These are phyloP conservation scores for Polyporus arcularius DNA, from an alignment of 768 basidiomycete genomes.

Conservation along the genomic window DNA sequence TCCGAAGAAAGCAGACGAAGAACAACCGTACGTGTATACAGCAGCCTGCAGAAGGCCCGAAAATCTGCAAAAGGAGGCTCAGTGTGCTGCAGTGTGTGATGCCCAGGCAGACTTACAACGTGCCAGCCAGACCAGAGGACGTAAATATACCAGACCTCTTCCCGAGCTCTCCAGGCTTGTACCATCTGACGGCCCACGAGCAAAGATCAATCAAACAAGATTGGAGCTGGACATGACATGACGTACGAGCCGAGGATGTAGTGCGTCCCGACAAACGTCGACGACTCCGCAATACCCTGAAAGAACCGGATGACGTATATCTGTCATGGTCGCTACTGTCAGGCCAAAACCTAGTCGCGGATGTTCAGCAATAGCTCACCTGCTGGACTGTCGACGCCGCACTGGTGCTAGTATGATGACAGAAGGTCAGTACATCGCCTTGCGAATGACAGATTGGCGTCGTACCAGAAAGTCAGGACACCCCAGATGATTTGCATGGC, in stretches of 20 bases:
- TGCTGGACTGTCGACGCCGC: slow-evolving; percentile 56
- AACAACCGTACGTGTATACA: slow-evolving; percentile 50
- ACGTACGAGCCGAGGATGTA: slow-evolving; percentile 72
- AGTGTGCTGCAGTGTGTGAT: background rate
- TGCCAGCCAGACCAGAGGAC: slow-evolving; percentile 59
- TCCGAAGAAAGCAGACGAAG: background rate
- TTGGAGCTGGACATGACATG: background rate
- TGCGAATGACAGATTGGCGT: slow-evolving; percentile 4
- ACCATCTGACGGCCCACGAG: slow-evolving; percentile 49
- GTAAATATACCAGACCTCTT: slow-evolving; percentile 75
- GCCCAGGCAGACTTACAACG: slow-evolving; percentile 45
- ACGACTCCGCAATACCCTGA: slow-evolving; percentile 72
- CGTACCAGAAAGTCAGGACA: slow-evolving; percentile 61
- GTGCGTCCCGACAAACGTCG: slow-evolving; percentile 76
- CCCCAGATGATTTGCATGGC: slow-evolving; percentile 67
- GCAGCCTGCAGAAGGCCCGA: slow-evolving; percentile 66
- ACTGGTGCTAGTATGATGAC: slow-evolving; percentile 46
- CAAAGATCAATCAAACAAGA: background rate
- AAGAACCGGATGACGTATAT: slow-evolving; percentile 72
- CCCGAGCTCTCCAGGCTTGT: slow-evolving; percentile 67
- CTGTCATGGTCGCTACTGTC: slow-evolving; percentile 29
- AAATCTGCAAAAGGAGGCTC: slow-evolving; percentile 41
- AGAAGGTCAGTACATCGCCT: background rate
- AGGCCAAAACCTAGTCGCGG: background rate
- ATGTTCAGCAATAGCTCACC: slow-evolving; percentile 32